These are phyloP conservation scores for Sclerospora graminicola DNA, from an alignment of 352 stramenopile species.

Conservation along the genomic window DNA sequence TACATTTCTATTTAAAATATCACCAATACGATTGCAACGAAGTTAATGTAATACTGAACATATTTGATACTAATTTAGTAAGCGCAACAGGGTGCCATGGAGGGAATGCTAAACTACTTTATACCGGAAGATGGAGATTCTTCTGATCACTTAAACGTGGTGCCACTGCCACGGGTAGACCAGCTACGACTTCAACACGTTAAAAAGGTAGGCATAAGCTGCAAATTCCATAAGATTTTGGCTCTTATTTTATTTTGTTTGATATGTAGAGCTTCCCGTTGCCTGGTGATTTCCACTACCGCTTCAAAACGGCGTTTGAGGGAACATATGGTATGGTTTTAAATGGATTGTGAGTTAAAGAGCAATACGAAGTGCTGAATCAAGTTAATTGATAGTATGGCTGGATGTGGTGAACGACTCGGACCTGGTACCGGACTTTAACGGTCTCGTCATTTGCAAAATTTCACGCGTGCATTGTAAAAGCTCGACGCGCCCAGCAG, in stretches of 20 bases:
- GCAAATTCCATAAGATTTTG: too few species aligned
- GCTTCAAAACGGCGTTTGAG: slow-evolving; percentile 81
- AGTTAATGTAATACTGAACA: too few species aligned
- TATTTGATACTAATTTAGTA: too few species aligned
- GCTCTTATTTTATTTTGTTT: slow-evolving; percentile 5
- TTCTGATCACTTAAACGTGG: slow-evolving; percentile 79
- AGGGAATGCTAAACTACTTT: slow-evolving; percentile 85
- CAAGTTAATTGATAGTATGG: slow-evolving; percentile 38
- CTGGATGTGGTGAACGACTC: slow-evolving; percentile 64
- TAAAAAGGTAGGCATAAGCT: slow-evolving; percentile 42
- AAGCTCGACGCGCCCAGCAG: slow-evolving; percentile 26
- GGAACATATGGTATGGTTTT: slow-evolving; percentile 56
- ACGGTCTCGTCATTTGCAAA: slow-evolving; percentile 73
- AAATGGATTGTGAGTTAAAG: slow-evolving; percentile 1
- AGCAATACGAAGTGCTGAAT: slow-evolving; percentile 4
- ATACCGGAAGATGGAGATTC: slow-evolving; percentile 79
- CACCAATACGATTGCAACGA: too few species aligned
- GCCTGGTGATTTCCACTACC: slow-evolving; percentile 75
- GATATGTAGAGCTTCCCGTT: slow-evolving; percentile 49
- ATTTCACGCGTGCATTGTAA: slow-evolving; percentile 57
- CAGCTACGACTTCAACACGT: slow-evolving; percentile 64
- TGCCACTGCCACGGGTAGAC: slow-evolving; percentile 68
- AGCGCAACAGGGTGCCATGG: slow-evolving; percentile 25
- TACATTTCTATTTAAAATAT: too few species aligned
- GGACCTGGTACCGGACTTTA: slow-evolving; percentile 68